phyloP scores from a whole-genome alignment of 495 filamentous ascomycete genomes.

The Paragyromitra xinjiangensis region DNA sequence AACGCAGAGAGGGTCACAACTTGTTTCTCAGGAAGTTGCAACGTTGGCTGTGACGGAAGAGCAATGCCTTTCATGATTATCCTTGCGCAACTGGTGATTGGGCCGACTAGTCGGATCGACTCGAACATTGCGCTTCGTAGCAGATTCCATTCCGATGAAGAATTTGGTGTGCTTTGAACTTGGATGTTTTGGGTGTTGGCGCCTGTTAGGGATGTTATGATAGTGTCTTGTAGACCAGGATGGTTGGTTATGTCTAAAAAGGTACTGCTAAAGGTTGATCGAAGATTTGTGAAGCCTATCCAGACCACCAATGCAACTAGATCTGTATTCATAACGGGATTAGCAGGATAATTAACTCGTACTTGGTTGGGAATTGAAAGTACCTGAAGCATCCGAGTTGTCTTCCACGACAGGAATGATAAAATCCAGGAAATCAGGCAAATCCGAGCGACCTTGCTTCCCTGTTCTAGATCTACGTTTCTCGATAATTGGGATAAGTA shows the following conservation, averaged over 20 bases:
- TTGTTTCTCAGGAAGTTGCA: conserved; percentile 2
- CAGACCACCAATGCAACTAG: background rate
- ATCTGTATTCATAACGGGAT: background rate
- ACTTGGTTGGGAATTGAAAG: background rate
- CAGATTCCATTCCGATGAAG: background rate
- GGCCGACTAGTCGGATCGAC: background rate
- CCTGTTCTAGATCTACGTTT: background rate
- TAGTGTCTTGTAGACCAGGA: background rate
- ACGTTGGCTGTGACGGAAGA: background rate
- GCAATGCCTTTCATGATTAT: background rate
- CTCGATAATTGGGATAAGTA: background rate
- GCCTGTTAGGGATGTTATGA: background rate
- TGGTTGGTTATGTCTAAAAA: conserved; percentile 2
- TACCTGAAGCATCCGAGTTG: background rate
- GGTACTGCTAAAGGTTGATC: background rate
- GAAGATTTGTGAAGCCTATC: background rate
- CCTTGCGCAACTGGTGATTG: background rate
- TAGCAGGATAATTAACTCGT: background rate
- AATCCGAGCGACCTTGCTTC: background rate
- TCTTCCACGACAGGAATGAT: background rate
- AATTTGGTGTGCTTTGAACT: background rate
- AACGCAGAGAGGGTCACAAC: conserved; percentile 1
- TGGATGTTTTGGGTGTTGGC: background rate
- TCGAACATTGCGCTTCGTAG: conserved; percentile 8
- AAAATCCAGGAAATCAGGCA: background rate